phyloP scores from a whole-genome alignment of 192 early-diverging fungal genomes.

The Obelidium mucronatum region DNA sequence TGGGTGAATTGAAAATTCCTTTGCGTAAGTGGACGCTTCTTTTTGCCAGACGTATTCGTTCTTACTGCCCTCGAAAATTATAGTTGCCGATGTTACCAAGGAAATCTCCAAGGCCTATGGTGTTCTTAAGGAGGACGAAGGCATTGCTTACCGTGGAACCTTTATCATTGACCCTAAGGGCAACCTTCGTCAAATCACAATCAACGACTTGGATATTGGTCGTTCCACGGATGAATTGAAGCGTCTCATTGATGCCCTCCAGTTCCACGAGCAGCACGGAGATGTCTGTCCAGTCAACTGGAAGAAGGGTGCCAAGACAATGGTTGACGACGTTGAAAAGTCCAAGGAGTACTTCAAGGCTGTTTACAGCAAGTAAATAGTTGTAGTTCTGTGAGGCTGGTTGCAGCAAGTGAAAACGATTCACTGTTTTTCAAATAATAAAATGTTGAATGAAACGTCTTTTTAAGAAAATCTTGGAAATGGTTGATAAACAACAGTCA shows the following conservation, averaged over 20 bases:
- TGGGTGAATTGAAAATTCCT: slow-evolving; percentile 63
- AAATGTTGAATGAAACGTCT: too few relatives aligned
- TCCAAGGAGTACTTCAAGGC: slow-evolving; percentile 38
- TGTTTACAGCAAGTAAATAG: not conserved
- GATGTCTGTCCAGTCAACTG: slow-evolving; percentile 68
- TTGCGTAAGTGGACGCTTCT: slow-evolving; percentile 37
- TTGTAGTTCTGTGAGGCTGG: not conserved
- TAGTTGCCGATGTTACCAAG: slow-evolving; percentile 63
- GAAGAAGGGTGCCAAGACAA: slow-evolving; percentile 60
- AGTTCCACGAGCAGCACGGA: slow-evolving; percentile 66
- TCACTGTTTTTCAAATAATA: too few relatives aligned
- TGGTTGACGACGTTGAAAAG: slow-evolving; percentile 50
- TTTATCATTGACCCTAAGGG: slow-evolving; percentile 63
- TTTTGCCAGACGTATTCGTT: not conserved
- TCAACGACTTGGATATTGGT: slow-evolving; percentile 68
- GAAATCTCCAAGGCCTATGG: slow-evolving; percentile 61
- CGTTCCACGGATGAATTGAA: slow-evolving; percentile 67
- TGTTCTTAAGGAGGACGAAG: slow-evolving; percentile 48
- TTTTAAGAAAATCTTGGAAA: too few relatives aligned
- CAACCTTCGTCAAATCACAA: slow-evolving; percentile 58
- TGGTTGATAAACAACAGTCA: too few relatives aligned
- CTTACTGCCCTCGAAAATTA: not conserved
- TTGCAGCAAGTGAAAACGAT: too few relatives aligned
- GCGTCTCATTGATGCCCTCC: slow-evolving; percentile 68
- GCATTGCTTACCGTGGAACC: slow-evolving; percentile 55